A percentile compares a stretch with the other conserved stretches of the same genome.
Conservation (phyloP, 306 rosid genomes). For the Begonia loranthoides region DNA sequence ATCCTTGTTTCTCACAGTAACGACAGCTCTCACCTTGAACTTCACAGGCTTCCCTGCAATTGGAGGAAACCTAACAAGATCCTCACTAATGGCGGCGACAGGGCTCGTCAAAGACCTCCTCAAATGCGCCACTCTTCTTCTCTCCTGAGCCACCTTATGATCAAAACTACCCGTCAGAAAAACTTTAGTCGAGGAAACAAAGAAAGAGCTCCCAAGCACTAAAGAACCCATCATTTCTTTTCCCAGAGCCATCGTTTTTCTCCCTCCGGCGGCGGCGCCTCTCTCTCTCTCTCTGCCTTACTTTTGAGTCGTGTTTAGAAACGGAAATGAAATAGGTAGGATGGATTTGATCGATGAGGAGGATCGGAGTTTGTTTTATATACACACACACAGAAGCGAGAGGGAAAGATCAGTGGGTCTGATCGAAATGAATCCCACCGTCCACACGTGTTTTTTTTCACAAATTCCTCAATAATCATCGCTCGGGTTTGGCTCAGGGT, state of each 20-base stretch:
- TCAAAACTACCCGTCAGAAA: conserved; percentile 7
- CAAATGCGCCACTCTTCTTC: conserved; percentile 16
- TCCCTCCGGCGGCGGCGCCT: background rate
- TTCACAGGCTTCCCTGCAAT: conserved; percentile 41
- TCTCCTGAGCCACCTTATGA: conserved; percentile 21
- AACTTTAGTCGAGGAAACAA: conserved; percentile 20
- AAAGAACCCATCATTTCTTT: conserved; percentile 41
- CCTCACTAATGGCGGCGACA: conserved; percentile 79
- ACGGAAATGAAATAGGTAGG: background rate
- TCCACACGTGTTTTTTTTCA: conserved; percentile 38
- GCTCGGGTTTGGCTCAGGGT: too few relatives aligned
- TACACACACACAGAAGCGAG: background rate
- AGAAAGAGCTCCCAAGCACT: conserved; percentile 26
- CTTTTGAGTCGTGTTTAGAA: background rate
- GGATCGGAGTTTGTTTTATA: background rate
- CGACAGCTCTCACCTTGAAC: conserved; percentile 72
- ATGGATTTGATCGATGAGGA: background rate
- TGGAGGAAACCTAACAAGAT: conserved; percentile 30
- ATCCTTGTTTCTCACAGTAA: conserved; percentile 75
- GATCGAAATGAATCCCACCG: conserved; percentile 17
- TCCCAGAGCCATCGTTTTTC: conserved; percentile 37
- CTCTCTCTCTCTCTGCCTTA: background rate
- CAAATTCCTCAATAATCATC: too few relatives aligned
- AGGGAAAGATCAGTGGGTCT: background rate
- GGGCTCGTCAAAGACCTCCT: conserved; percentile 33